phyloP scores from a whole-genome alignment of 371 early-diverging fungal genomes.

The Syncephalastrum monosporum region DNA sequence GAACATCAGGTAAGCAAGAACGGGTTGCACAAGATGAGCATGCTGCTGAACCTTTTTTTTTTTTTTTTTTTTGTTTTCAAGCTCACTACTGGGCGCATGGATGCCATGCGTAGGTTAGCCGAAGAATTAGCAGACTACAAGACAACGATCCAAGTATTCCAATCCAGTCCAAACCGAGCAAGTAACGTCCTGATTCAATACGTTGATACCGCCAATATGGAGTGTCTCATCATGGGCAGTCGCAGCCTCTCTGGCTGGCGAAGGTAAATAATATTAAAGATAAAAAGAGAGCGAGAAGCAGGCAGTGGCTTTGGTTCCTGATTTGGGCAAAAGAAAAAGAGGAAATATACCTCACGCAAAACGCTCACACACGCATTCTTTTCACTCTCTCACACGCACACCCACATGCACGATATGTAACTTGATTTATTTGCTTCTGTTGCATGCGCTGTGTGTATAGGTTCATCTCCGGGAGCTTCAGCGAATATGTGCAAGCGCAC shows the following conservation, averaged over 20 bases:
- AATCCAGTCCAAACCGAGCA: slow-evolving; percentile 27
- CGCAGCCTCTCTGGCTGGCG: slow-evolving; percentile 50
- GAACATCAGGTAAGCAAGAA: slow-evolving; percentile 31
- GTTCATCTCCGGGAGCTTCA: slow-evolving; percentile 51
- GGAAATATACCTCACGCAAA: too few species aligned
- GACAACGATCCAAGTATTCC: slow-evolving; percentile 24
- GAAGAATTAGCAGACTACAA: slow-evolving; percentile 14
- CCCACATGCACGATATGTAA: too few species aligned
- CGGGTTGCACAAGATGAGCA: background rate
- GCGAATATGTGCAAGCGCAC: slow-evolving; percentile 46
- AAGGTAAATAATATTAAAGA: slow-evolving; percentile 23
- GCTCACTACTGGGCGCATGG: too few species aligned
- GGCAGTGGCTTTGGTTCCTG: background rate
- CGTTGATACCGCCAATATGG: slow-evolving; percentile 24
- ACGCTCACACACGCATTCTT: too few species aligned
- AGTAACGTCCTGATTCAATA: slow-evolving; percentile 39
- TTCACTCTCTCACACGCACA: too few species aligned
- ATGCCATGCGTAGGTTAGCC: background rate
- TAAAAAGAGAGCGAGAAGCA: background rate
- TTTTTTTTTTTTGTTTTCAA: too few species aligned
- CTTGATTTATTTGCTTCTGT: too few species aligned
- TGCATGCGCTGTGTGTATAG: slow-evolving; percentile 14
- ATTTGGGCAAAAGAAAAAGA: background rate
- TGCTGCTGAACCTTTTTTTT: slow-evolving; percentile 6
- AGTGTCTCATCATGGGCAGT: slow-evolving; percentile 49